A percentile compares a stretch with the other conserved stretches of the same genome.
Conservation (phyloP, 768 basidiomycete species). For the Leucocoprinus leucothites region DNA sequence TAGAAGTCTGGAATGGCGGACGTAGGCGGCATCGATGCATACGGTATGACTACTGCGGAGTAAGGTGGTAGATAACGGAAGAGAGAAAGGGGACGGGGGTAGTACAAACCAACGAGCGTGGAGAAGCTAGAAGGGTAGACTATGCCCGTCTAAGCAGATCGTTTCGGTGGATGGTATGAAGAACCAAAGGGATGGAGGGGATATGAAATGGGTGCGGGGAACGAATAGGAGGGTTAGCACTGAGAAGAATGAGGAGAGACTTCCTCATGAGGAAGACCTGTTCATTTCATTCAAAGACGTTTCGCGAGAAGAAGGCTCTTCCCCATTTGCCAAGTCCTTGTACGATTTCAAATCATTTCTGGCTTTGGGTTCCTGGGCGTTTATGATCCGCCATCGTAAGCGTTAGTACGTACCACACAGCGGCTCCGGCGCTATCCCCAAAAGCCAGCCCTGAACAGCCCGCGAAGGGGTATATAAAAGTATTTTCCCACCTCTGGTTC, state of each 20-base stretch:
- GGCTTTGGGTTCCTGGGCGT: neutral
- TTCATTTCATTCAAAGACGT: neutral
- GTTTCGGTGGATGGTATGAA: neutral
- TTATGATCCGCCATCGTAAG: constrained; percentile 9
- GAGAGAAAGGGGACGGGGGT: constrained; percentile 1
- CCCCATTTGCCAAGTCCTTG: neutral
- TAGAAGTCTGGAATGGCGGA: constrained; percentile 74
- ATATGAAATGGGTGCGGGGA: constrained; percentile 1
- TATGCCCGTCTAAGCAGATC: neutral
- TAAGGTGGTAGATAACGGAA: constrained; percentile 11
- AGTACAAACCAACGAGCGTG: neutral
- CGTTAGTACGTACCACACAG: neutral
- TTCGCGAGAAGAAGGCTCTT: neutral
- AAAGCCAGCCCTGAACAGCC: constrained; percentile 33
- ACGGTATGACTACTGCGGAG: neutral
- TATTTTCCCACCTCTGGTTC: constrained; percentile 19
- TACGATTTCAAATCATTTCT: neutral
- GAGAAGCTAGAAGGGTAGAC: neutral
- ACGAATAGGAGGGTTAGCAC: neutral
- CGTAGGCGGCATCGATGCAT: constrained; percentile 30
- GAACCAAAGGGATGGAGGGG: constrained; percentile 11
- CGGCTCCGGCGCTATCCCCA: neutral
- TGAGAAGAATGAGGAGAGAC: neutral
- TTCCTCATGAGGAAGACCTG: neutral
- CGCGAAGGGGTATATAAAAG: constrained; percentile 19